Evolutionary conservation across 2,329 filamentous ascomycete genomes (phyloP), one percentile per base, ranked within the genome.

Genomic region (Sclerotinia minor): DNA sequence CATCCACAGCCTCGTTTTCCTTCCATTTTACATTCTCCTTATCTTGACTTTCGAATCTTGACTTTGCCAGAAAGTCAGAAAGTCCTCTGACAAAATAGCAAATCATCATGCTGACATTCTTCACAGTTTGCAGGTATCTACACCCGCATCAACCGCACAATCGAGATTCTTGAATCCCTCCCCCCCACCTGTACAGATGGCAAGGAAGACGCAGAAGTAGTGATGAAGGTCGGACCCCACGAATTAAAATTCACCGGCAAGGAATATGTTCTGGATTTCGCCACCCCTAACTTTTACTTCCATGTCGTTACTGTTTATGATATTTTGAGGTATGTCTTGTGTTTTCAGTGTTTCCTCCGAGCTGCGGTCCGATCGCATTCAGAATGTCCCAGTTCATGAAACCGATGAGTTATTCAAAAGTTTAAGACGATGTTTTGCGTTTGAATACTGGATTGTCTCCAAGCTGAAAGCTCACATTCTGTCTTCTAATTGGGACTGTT

Each of bases 281-380:
- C 78, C 5, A 67, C 87, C 54, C 87, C 88, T 29, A 89, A 90
- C 73, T 77, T 89, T 72, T 89, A 82, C 79, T 91, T 91, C 78
- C 89, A 91, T 75, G 71, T 85, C 19, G 81, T 77, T 3, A 87
- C 82, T 17, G 81, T 85, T 13, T 91, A 91, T 78, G 80, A 77
- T 29, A 85, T 91, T 67, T 74, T 90, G 75, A 80, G 88, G 69
- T 83, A 81, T 73, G 59, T 63, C 38, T 57, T 41, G 2, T 17
- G 13, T 41, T 41, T 41, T 41, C 38, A 41, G 6, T 41, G 1
- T 41, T 41, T 5, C 38, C 13, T 41, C 38, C 5, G 15, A 41
- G 13, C 38, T 41, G 38, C 38, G 2, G 38, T 17, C 5, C 38
- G 38, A 5, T 13, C 38, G 5, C 38, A 41, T 17, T 41, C 38